Conservation (phyloP, 2,329 filamentous ascomycete genomes). For the Talaromyces rugulosus region DNA sequence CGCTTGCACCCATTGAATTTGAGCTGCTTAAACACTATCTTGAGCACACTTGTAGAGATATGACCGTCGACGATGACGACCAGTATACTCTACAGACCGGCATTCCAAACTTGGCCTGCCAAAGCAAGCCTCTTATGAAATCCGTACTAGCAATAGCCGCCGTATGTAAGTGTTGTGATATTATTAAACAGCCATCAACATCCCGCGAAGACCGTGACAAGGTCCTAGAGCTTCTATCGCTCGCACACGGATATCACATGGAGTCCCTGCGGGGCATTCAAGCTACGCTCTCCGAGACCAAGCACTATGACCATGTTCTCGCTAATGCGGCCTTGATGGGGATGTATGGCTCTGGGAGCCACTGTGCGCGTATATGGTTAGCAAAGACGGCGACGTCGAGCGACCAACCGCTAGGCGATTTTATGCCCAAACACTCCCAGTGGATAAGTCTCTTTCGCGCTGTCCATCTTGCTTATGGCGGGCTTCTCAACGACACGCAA, state of each 20-base stretch:
- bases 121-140: conserved; percentile 37
- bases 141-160: conserved; percentile 42
- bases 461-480: conserved; percentile 30
- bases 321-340: conserved; percentile 43
- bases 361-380: conserved; percentile 34
- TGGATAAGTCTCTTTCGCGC: conserved; percentile 39
- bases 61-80: conserved; percentile 36
- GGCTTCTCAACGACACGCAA: conserved; percentile 22
- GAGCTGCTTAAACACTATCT: conserved; percentile 41
- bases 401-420: conserved; percentile 17
- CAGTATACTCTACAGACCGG: conserved; percentile 39
- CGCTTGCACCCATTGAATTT: conserved; percentile 26
- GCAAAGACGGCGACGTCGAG: conserved; percentile 19
- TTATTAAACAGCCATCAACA: neutral
- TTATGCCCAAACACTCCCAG: conserved; percentile 31
- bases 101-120: conserved; percentile 41
- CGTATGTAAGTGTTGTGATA: conserved; percentile 27
- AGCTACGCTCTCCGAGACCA: conserved; percentile 24
- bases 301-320: conserved; percentile 32
- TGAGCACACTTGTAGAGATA: conserved; percentile 36
- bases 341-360: conserved; percentile 37
- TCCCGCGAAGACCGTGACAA: conserved; percentile 26
- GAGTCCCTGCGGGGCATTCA: conserved; percentile 37
- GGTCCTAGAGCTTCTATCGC: conserved; percentile 15
- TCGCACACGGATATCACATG: conserved; percentile 37